Conservation (phyloP, 2,329 filamentous ascomycete genomes). For the Exophiala viscosa region DNA sequence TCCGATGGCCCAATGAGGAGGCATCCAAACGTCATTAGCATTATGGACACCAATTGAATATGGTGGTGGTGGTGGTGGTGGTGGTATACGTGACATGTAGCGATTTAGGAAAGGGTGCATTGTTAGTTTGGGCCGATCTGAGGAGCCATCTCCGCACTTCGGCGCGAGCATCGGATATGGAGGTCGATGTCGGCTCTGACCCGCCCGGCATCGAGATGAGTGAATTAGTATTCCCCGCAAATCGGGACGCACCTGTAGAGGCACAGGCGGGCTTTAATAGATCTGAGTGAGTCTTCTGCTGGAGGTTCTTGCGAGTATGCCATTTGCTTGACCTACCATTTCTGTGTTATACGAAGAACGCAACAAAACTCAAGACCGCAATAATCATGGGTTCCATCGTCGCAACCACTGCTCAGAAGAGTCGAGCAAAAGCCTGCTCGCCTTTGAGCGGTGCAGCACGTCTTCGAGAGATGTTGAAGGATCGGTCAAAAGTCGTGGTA, state of each 20-base stretch:
- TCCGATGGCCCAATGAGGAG: neutral
- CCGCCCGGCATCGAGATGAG: neutral
- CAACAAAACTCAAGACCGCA: neutral
- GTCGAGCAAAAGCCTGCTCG: constrained; percentile 5
- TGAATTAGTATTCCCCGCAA: neutral
- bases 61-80: neutral
- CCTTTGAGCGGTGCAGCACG: constrained; percentile 19
- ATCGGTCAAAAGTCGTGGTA: constrained; percentile 39
- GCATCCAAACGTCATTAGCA: neutral
- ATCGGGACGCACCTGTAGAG: neutral
- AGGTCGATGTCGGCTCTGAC: neutral
- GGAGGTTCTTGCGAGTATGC: neutral
- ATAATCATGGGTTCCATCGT: constrained; percentile 6
- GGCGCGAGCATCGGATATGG: constrained; percentile 9
- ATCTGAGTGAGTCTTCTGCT: neutral
- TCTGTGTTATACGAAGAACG: neutral
- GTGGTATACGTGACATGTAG: neutral
- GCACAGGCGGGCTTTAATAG: neutral
- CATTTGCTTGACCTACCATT: neutral
- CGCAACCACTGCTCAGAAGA: neutral
- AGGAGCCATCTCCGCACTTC: constrained; percentile 6
- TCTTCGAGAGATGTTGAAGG: constrained; percentile 34
- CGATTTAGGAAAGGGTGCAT: neutral
- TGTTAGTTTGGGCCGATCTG: neutral
- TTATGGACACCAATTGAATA: neutral